Percentiles rank a stretch among this genome's conserved stretches.
These are phyloP conservation scores for Peniophora sp. DNA, from an alignment of 1,284 basidiomycete species.

Conservation along the genomic window DNA sequence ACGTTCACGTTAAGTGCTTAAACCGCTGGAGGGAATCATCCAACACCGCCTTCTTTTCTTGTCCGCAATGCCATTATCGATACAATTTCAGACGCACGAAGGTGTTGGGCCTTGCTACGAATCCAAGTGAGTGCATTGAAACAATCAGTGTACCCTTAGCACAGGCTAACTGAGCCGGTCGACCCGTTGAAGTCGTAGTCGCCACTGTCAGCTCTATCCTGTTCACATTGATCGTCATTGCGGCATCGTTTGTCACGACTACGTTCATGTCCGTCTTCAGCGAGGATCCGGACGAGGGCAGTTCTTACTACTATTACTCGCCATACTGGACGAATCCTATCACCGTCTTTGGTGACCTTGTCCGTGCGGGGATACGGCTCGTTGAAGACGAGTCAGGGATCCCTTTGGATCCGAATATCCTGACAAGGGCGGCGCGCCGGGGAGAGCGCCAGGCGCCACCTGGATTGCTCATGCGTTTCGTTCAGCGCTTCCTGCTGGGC, in stretches of 20 bases:
- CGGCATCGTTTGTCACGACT: slow-evolving; percentile 65
- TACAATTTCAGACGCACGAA: slow-evolving; percentile 67
- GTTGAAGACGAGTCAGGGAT: slow-evolving; percentile 42
- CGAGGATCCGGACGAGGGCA: slow-evolving; percentile 37
- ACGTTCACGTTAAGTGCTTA: slow-evolving; percentile 71
- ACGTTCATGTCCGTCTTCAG: slow-evolving; percentile 47
- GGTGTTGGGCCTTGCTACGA: slow-evolving; percentile 63
- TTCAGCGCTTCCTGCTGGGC: slow-evolving; percentile 64
- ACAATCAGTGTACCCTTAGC: not conserved
- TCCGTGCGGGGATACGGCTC: slow-evolving; percentile 56
- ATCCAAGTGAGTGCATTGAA: slow-evolving; percentile 42
- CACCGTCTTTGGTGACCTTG: slow-evolving; percentile 52
- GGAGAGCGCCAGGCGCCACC: slow-evolving; percentile 20
- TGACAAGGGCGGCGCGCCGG: slow-evolving; percentile 1
- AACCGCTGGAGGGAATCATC: slow-evolving; percentile 64
- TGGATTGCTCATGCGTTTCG: slow-evolving; percentile 43
- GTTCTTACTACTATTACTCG: slow-evolving; percentile 33
- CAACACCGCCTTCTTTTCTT: slow-evolving; percentile 59
- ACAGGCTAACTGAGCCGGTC: not conserved
- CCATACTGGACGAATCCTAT: slow-evolving; percentile 38
- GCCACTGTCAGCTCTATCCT: slow-evolving; percentile 55
- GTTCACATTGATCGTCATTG: slow-evolving; percentile 60
- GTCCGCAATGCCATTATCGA: slow-evolving; percentile 68
- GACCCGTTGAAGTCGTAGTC: slow-evolving; percentile 47
- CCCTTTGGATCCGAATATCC: slow-evolving; percentile 8